phyloP scores from a whole-genome alignment of 192 early-diverging fungal genomes.

The Backusella mclennaniae region DNA sequence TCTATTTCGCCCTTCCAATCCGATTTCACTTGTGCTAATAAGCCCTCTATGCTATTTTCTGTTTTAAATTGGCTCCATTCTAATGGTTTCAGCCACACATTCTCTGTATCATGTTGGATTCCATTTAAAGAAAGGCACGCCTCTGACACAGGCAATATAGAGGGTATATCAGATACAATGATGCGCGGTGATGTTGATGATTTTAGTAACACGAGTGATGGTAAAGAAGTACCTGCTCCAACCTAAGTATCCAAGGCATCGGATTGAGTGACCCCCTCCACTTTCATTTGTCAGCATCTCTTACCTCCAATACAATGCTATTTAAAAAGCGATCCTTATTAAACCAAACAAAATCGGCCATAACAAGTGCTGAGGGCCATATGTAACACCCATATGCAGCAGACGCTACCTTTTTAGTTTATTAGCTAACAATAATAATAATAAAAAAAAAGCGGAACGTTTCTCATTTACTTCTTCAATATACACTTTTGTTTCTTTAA shows the following conservation, averaged over 20 bases:
- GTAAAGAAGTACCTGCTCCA: constrained; percentile 66
- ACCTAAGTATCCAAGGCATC: constrained; percentile 15
- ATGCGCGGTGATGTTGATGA: constrained; percentile 13
- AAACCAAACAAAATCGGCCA: constrained; percentile 57
- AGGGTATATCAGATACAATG: constrained; percentile 41
- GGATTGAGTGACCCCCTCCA: too few species aligned
- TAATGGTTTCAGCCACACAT: constrained; percentile 42
- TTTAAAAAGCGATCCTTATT: constrained; percentile 32
- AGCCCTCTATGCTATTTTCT: constrained; percentile 35
- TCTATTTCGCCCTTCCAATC: constrained; percentile 34
- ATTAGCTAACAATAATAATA: background rate
- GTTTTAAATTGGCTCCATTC: constrained; percentile 46
- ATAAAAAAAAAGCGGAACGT: background rate
- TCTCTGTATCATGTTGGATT: constrained; percentile 8
- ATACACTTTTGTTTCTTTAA: background rate
- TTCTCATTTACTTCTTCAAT: background rate
- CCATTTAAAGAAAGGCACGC: constrained; percentile 33
- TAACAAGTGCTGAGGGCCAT: constrained; percentile 71
- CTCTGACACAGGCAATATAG: constrained; percentile 40
- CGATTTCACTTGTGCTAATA: constrained; percentile 30
- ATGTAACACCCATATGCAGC: constrained; percentile 62
- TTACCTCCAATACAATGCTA: constrained; percentile 39
- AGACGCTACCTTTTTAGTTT: constrained; percentile 44
- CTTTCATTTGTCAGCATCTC: too few species aligned
- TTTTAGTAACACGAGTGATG: constrained; percentile 56